Conservation (phyloP, 495 filamentous ascomycete species). For the Jackrogersella multiformis region DNA sequence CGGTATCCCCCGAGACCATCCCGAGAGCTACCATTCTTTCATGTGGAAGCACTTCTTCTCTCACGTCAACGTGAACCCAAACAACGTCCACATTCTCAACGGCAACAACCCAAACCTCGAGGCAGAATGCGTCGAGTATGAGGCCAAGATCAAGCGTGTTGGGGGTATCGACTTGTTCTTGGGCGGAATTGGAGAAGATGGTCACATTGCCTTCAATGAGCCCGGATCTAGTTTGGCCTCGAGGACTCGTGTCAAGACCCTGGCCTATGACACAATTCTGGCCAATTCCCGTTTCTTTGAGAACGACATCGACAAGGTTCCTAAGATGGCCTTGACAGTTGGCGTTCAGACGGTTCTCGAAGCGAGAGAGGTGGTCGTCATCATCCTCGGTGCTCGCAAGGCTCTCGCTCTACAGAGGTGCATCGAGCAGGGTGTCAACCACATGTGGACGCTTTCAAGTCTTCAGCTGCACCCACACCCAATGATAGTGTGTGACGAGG, state of each 20-base stretch:
- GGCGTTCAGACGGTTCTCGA: slow-evolving; percentile 89
- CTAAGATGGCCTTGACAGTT: slow-evolving; percentile 84
- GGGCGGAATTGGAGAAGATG: slow-evolving; percentile 84
- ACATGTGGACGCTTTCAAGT: slow-evolving; percentile 88
- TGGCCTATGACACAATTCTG: slow-evolving; percentile 86
- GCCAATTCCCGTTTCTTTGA: slow-evolving; percentile 87
- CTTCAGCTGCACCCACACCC: slow-evolving; percentile 83
- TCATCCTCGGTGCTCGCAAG: slow-evolving; percentile 83
- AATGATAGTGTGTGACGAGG: slow-evolving; percentile 84
- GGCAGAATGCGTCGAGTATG: slow-evolving; percentile 80
- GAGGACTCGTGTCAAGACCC: slow-evolving; percentile 83
- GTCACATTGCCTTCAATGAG: slow-evolving; percentile 92
- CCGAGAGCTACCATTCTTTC: slow-evolving; percentile 86
- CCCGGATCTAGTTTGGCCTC: slow-evolving; percentile 82
- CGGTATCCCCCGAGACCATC: slow-evolving; percentile 80
- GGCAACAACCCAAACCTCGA: slow-evolving; percentile 80
- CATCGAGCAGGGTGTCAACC: slow-evolving; percentile 83
- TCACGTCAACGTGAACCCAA: slow-evolving; percentile 81
- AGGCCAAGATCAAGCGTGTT: slow-evolving; percentile 75
- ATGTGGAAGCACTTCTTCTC: slow-evolving; percentile 94
- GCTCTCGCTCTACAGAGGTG: slow-evolving; percentile 82
- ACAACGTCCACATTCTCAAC: slow-evolving; percentile 86
- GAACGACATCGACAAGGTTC: slow-evolving; percentile 75
- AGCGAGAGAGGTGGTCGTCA: slow-evolving; percentile 81
- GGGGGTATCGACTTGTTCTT: slow-evolving; percentile 89